Percentiles rank a stretch among this genome's conserved stretches.
Conservation (phyloP, 305 asterid genomes). For the Striga hermonthica region DNA sequence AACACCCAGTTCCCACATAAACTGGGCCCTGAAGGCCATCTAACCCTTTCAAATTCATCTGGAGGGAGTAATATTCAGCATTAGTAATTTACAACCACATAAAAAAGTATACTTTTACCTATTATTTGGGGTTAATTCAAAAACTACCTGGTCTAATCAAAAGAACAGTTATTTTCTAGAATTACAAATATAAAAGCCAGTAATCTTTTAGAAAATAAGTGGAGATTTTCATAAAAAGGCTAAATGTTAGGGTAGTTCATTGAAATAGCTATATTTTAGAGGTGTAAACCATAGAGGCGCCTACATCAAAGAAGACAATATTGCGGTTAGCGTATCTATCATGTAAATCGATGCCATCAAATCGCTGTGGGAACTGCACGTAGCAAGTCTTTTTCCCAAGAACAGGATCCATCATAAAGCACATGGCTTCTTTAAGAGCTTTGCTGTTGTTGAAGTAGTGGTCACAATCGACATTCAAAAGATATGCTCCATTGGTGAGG, state of each 20-base stretch:
- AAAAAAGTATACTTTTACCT: not conserved
- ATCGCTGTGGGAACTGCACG: conserved; percentile 90
- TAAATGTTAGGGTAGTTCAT: not conserved
- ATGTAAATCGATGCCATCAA: conserved; percentile 87
- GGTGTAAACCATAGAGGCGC: conserved; percentile 28
- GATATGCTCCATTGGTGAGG: conserved; percentile 89
- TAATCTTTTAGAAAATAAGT: not conserved
- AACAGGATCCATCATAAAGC: conserved; percentile 90
- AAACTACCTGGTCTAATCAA: not conserved
- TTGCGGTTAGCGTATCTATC: conserved; percentile 95
- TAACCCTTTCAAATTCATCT: conserved; percentile 87
- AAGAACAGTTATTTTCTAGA: not conserved
- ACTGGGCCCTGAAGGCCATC: conserved; percentile 94
- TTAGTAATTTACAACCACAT: conserved; percentile 20
- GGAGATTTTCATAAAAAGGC: not conserved
- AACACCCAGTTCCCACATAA: conserved; percentile 89
- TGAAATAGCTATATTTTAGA: not conserved
- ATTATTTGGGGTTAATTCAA: not conserved
- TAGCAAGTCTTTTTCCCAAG: conserved; percentile 77
- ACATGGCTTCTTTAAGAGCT: conserved; percentile 95
- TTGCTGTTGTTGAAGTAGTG: conserved; percentile 94
- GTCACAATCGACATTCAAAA: conserved; percentile 91
- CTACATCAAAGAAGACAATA: conserved; percentile 85
- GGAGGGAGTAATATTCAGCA: conserved; percentile 28
- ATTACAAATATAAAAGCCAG: not conserved